Evolutionary conservation across 139 green algal species (phyloP), one percentile per base, ranked within the genome.

Genomic region (Edaphochlamys debaryana): DNA sequence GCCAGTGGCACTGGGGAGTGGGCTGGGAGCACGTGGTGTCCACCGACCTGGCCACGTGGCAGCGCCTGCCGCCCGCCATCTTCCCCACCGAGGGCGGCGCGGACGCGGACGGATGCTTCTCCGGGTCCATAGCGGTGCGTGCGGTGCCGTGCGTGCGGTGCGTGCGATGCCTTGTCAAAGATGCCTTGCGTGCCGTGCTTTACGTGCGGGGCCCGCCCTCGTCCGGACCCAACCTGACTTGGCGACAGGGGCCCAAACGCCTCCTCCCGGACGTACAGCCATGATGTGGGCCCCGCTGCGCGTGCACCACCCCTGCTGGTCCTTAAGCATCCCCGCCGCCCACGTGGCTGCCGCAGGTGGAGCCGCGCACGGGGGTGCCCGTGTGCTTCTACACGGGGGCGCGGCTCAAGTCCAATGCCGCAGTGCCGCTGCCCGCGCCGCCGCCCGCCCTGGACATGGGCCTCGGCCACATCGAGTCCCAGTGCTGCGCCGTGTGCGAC

Each of bases 101-200:
- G 4, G 95, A 98, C 86, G 89, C 94, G 15, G 94, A 96, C 50
- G 95, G 95, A 36, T 98, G 95, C 86, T 98, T 96, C 84, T 95
- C 90, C 37, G 95, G 94, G 34, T 96, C 91, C 34, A 87, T 87
- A 45, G 30, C 42, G 78, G 78, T 84, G 52, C 15, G 77, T 25
- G 5, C 38, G 45, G 30, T 3, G 8, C 4, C 5, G 19, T 2
- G 34, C 7, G 25, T 3, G 72, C 4, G 50, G 50, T n/a, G n/a
- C n/a, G n/a, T n/a, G n/a, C n/a, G n/a, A n/a, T n/a, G n/a, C n/a
- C n/a, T n/a, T n/a, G n/a, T n/a, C n/a, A n/a, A n/a, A n/a, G n/a
- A n/a, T n/a, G n/a, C n/a, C n/a, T n/a, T n/a, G n/a, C n/a, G n/a
- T n/a, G n/a, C n/a, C n/a, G n/a, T n/a, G n/a, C n/a, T n/a, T n/a